These are phyloP conservation scores for Pleurotus giganteus DNA, from an alignment of 768 basidiomycete genomes.

Conservation along the genomic window DNA sequence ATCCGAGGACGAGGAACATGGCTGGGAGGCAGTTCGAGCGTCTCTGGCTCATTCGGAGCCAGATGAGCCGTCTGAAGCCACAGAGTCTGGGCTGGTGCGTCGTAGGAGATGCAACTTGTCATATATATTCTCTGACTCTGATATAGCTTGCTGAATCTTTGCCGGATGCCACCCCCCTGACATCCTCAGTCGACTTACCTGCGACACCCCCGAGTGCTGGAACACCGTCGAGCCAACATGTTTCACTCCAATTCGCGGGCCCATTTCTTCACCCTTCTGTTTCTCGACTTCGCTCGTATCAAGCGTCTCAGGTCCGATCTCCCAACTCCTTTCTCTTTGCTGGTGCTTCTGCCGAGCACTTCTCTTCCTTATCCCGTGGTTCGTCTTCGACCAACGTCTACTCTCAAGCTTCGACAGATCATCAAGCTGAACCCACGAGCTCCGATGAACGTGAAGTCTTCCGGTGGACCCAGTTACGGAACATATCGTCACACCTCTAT, in stretches of 20 bases:
- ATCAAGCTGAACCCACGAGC: slow-evolving; percentile 16
- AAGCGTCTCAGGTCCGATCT: slow-evolving; percentile 38
- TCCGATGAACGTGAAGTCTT: slow-evolving; percentile 56
- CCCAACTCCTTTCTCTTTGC: slow-evolving; percentile 39
- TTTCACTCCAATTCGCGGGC: slow-evolving; percentile 40
- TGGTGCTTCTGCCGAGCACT: slow-evolving; percentile 61
- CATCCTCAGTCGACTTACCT: slow-evolving; percentile 30
- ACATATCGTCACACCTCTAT: slow-evolving; percentile 57
- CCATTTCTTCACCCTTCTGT: slow-evolving; percentile 73
- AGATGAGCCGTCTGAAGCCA: slow-evolving; percentile 23
- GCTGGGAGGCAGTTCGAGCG: slow-evolving; percentile 42
- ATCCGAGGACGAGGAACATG: slow-evolving; percentile 35
- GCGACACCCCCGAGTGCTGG: slow-evolving; percentile 37
- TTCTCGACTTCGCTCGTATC: slow-evolving; percentile 75
- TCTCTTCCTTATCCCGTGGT: slow-evolving; percentile 67
- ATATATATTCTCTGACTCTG: slow-evolving; percentile 8
- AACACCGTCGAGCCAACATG: slow-evolving; percentile 32
- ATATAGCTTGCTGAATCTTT: slow-evolving; percentile 33
- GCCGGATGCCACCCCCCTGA: slow-evolving; percentile 35
- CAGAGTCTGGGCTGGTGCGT: slow-evolving; percentile 27
- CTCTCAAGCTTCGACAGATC: slow-evolving; percentile 23
- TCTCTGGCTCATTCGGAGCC: slow-evolving; percentile 39
- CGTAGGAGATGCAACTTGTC: background rate
- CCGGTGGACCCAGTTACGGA: slow-evolving; percentile 69
- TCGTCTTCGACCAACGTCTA: slow-evolving; percentile 59